Conservation (phyloP, 345 rosid species). For the Salix caprea region DNA sequence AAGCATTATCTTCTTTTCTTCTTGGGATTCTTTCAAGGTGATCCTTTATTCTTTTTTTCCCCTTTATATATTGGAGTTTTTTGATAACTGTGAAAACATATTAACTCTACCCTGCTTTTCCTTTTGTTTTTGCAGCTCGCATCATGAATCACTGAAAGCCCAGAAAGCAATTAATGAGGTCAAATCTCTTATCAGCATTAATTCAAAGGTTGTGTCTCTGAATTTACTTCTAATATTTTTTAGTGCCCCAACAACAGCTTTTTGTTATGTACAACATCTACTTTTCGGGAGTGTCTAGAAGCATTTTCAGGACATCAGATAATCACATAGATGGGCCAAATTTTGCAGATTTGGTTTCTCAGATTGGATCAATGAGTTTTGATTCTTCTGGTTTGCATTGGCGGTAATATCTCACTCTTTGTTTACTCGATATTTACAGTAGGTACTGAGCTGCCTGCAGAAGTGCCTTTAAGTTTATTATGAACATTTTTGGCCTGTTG, state of each 20-base stretch:
- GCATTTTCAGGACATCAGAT: conserved; percentile 59
- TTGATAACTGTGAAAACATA: neutral
- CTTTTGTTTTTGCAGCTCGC: conserved; percentile 57
- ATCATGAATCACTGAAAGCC: conserved; percentile 86
- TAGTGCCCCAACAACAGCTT: conserved; percentile 53
- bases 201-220: neutral
- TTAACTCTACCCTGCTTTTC: conserved; percentile 2
- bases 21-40: conserved; percentile 91
- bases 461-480: neutral
- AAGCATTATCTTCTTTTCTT: conserved; percentile 72
- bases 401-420: conserved; percentile 56
- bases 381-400: conserved; percentile 88
- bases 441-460: neutral
- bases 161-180: conserved; percentile 97
- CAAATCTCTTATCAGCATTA: conserved; percentile 22
- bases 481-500: neutral
- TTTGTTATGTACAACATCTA: conserved; percentile 96
- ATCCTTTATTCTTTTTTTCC: neutral
- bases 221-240: conserved; percentile 14
- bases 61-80: neutral
- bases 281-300: conserved; percentile 83
- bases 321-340: conserved; percentile 57
- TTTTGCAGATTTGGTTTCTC: conserved; percentile 77
- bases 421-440: conserved; percentile 8
- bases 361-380: conserved; percentile 81